Base-by-base conservation (phyloP, 1,284 basidiomycete species). In the Ganoderma meredithae region DNA sequence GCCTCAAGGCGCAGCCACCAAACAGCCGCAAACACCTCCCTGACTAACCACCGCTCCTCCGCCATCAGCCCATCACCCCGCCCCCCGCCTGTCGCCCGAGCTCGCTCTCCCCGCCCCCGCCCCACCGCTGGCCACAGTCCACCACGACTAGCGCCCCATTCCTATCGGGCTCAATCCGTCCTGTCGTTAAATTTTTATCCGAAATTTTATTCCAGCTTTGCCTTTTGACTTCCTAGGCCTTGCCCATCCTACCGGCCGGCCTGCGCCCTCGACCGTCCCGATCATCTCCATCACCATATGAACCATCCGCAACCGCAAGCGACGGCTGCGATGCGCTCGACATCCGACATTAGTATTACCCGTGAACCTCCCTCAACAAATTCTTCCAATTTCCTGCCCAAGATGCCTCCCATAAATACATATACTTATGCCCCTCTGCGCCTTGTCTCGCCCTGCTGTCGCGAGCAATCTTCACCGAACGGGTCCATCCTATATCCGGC, bases 401-500 rank as follows among this genome's bases (percentile, higher is more conserved):
- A 27, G 36, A 13, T 3, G 3, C 22, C 12, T 52, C 33, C 22
- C 27, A 17, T 47, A 39, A 39, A 19, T 39, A 25, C 41, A 31
- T 31, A 31, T 31, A 31, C n/a, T 25, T 52, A 52, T 52, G 41
- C 61, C 3, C 31, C 36, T 22, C 61, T 31, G 31, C 33, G 7
- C 40, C 10, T 19, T 25, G 27, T 12, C 31, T 63, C 49, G 44
- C 25, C 27, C 52, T 22, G 22, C 39, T 56, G 47, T 60, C 63
- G 55, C 19, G 39, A 43, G 27, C 64, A 40, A 60, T 65, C 70
- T 60, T 62, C 36, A 56, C 58, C 55, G 53, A 64, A 56, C 49
- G 61, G 33, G 33, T 68, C 44, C 49, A 62, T 41, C 52, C 68
- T 68, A 70, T 68, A 66, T 69, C 68, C 63, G 66, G 62, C 27